Conservation (phyloP, 179 eudicot genomes). For the Silene vulgaris region DNA sequence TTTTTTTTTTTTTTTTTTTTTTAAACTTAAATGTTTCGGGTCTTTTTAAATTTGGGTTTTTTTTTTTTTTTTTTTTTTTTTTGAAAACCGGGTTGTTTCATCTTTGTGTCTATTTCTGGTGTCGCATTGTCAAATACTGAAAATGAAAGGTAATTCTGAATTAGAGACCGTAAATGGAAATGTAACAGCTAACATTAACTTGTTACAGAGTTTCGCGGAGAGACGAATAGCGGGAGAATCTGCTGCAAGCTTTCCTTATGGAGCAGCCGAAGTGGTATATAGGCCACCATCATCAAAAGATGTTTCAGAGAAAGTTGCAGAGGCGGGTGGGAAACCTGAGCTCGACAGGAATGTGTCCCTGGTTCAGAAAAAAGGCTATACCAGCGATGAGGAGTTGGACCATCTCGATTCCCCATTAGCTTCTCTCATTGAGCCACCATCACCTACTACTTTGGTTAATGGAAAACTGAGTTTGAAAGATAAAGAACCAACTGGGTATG, state of each 20-base stretch:
- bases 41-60: too few species aligned
- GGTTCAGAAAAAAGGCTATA: slow-evolving; percentile 67
- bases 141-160: too few species aligned
- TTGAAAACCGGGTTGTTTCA: too few species aligned
- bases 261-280: slow-evolving; percentile 57
- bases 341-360: slow-evolving; percentile 43
- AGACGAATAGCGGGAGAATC: slow-evolving; percentile 44
- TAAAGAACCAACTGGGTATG: slow-evolving; percentile 22
- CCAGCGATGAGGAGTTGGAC: slow-evolving; percentile 82
- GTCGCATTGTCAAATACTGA: too few species aligned
- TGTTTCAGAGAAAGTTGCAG: slow-evolving; percentile 62
- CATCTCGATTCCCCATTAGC: slow-evolving; percentile 59
- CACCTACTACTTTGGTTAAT: slow-evolving; percentile 27
- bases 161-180: background rate
- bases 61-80: too few species aligned
- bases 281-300: slow-evolving; percentile 50
- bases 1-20: too few species aligned
- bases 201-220: slow-evolving; percentile 60
- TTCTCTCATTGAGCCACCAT: slow-evolving; percentile 42
- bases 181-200: background rate
- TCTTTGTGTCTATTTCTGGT: too few species aligned
- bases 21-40: too few species aligned
- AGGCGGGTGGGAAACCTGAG: slow-evolving; percentile 41
- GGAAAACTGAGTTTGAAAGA: slow-evolving; percentile 27
- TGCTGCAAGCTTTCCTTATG: slow-evolving; percentile 53